Conservation (phyloP, 257 asterid species). For the Lantana camara region DNA sequence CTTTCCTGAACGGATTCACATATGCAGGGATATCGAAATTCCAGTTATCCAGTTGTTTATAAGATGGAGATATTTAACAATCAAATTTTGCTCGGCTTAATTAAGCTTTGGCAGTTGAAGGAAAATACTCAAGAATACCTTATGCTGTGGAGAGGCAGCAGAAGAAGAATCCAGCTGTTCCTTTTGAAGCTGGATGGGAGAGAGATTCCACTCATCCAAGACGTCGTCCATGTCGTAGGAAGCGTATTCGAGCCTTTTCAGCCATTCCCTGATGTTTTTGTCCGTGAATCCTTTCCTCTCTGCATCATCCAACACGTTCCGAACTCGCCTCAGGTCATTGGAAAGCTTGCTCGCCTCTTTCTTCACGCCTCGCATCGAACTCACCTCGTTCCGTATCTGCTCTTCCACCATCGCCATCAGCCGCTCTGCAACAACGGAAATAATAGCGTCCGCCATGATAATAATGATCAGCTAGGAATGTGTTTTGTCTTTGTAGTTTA, state of each 20-base stretch:
- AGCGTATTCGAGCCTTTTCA: constrained; percentile 15
- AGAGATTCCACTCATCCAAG: constrained; percentile 25
- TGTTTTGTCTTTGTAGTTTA: no score
- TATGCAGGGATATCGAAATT: no score
- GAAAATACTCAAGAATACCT: constrained; percentile 4
- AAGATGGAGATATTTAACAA: no score
- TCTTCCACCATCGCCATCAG: not conserved
- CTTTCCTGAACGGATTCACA: no score
- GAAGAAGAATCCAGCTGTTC: not conserved
- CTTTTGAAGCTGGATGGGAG: not conserved
- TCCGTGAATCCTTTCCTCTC: constrained; percentile 6
- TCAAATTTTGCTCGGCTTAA: no score
- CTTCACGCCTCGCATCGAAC: constrained; percentile 20
- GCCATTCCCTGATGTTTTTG: no score
- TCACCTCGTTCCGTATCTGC: constrained; percentile 17
- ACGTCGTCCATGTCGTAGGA: constrained; percentile 25
- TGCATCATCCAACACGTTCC: constrained; percentile 24
- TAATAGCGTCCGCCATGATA: constrained; percentile 20
- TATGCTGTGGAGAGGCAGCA: not conserved
- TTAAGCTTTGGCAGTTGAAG: no score
- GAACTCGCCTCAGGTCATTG: not conserved
- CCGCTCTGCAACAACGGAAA: not conserved
- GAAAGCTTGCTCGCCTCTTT: not conserved
- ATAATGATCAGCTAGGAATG: no score
- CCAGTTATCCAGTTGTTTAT: no score